phyloP scores from a whole-genome alignment of 768 basidiomycete genomes.

The Exidia glandulosa region DNA sequence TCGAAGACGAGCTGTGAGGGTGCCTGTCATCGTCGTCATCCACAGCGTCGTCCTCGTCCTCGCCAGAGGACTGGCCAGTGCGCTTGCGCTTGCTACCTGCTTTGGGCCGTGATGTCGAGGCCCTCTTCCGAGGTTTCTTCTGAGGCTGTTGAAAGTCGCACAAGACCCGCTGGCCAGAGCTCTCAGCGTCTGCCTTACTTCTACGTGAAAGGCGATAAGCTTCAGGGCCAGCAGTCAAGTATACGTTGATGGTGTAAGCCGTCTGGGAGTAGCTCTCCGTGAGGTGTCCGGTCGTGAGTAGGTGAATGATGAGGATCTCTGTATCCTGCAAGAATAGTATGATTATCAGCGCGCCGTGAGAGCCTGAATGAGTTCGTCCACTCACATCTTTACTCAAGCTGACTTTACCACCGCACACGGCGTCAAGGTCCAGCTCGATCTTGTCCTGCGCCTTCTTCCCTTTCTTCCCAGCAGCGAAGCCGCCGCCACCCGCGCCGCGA shows the following conservation, averaged over 20 bases:
- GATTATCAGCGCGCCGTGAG: neutral
- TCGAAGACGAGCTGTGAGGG: too few relatives aligned
- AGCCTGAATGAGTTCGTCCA: conserved; percentile 10
- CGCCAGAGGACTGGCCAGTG: conserved; percentile 9
- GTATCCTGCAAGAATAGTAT: conserved; percentile 42
- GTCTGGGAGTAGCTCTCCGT: conserved; percentile 44
- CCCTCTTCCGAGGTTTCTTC: conserved; percentile 16
- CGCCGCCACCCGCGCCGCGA: conserved; percentile 48
- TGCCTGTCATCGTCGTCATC: too few relatives aligned
- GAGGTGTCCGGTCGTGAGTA: conserved; percentile 55
- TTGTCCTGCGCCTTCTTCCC: conserved; percentile 31
- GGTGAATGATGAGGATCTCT: conserved; percentile 59
- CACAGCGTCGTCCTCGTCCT: neutral
- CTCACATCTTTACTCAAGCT: conserved; percentile 55
- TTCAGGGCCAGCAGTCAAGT: conserved; percentile 38
- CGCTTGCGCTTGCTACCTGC: conserved; percentile 12
- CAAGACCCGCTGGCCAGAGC: conserved; percentile 25
- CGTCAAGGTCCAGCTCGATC: conserved; percentile 44
- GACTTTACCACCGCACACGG: conserved; percentile 55
- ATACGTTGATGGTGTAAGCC: conserved; percentile 46
- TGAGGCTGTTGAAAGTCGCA: conserved; percentile 25
- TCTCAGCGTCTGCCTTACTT: conserved; percentile 27
- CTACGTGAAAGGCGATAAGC: conserved; percentile 38
- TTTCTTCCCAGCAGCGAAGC: conserved; percentile 32
- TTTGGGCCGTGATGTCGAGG: neutral